Conservation (phyloP, 176 grass and related monocot genomes). For the Lolium perenne region DNA sequence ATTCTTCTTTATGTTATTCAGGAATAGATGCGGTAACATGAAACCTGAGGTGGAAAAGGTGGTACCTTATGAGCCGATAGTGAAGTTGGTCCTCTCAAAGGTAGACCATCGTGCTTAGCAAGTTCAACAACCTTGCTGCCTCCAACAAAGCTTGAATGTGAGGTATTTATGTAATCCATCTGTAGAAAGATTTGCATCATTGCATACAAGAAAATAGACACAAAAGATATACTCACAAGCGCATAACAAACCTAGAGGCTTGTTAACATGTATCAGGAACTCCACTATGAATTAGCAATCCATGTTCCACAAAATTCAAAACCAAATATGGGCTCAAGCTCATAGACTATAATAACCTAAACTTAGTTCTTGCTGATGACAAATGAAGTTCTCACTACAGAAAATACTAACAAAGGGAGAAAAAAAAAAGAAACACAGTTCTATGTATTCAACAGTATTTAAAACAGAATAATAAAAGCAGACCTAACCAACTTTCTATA, state of each 20-base stretch:
- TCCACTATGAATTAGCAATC: constrained; percentile 8
- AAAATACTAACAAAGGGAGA: not conserved
- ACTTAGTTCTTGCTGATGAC: not conserved
- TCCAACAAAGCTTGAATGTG: constrained; percentile 87
- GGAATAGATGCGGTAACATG: constrained; percentile 18
- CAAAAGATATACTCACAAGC: constrained; percentile 32
- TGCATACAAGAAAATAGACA: constrained; percentile 36
- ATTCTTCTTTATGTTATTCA: constrained; percentile 18
- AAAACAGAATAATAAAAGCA: constrained; percentile 31
- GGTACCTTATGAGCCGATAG: constrained; percentile 60
- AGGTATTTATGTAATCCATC: constrained; percentile 99
- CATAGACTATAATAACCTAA: constrained; percentile 1
- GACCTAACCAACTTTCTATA: constrained; percentile 22
- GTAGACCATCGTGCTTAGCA: constrained; percentile 66
- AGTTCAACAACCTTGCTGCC: constrained; percentile 85
- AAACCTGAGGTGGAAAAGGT: constrained; percentile 38
- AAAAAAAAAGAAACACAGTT: not conserved
- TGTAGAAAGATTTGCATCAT: constrained; percentile 43
- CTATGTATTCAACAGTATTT: not conserved
- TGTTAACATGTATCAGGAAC: constrained; percentile 19
- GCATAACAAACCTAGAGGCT: constrained; percentile 7
- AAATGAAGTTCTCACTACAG: constrained; percentile 5
- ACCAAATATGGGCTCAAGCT: not conserved
- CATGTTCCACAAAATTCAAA: constrained; percentile 3
- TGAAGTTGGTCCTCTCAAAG: constrained; percentile 51